phyloP scores from a whole-genome alignment of 1,139 yeast species.

The Kodamaea ohmeri region DNA sequence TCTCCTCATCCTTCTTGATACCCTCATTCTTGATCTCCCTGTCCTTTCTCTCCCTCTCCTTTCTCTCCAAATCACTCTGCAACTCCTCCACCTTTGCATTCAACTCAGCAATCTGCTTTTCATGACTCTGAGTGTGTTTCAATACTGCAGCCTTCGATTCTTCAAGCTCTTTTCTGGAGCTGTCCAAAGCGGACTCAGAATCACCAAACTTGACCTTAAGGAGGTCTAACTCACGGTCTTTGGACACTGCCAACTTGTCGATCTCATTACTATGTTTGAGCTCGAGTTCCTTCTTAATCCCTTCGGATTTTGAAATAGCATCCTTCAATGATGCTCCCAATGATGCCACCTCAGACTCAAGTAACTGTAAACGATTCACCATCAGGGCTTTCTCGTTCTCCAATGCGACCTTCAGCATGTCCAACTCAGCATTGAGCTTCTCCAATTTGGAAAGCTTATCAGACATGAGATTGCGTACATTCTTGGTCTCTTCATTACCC shows the following conservation, averaged over 20 bases:
- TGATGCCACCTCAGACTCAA: slow-evolving; percentile 7
- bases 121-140: background rate
- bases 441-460: slow-evolving; percentile 13
- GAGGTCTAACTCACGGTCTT: slow-evolving; percentile 23
- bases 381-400: slow-evolving; percentile 11
- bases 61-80: background rate
- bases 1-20: too few relatives aligned
- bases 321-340: slow-evolving; percentile 12
- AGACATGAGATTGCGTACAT: slow-evolving; percentile 2
- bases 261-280: slow-evolving; percentile 30
- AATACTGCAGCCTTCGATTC: slow-evolving; percentile 1
- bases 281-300: slow-evolving; percentile 24
- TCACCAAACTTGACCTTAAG: slow-evolving; percentile 12
- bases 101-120: background rate
- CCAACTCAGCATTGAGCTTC: slow-evolving; percentile 11
- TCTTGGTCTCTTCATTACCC: background rate
- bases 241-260: slow-evolving; percentile 28
- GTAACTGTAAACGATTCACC: slow-evolving; percentile 6
- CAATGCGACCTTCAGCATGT: slow-evolving; percentile 11
- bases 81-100: slow-evolving; percentile 2
- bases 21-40: slow-evolving; percentile 3
- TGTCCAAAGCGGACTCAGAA: slow-evolving; percentile 8
- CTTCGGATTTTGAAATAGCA: slow-evolving; percentile 14
- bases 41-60: slow-evolving; percentile 3
- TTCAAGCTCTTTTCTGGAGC: slow-evolving; percentile 3